phyloP scores from a whole-genome alignment of 768 basidiomycete genomes.

The Kwoniella mangroviensis region DNA sequence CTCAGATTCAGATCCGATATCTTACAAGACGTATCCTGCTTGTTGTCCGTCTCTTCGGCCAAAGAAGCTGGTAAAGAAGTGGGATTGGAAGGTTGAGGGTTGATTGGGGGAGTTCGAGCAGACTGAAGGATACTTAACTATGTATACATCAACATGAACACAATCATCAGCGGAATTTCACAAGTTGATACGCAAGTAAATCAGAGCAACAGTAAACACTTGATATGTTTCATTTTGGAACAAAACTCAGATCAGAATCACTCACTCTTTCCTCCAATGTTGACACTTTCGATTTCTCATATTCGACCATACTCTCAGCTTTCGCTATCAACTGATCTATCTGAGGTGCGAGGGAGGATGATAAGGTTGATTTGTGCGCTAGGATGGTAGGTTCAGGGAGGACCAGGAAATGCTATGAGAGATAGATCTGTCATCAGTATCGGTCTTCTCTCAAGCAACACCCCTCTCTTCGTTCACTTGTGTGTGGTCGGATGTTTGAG shows the following conservation, averaged over 20 bases:
- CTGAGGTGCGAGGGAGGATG: slow-evolving; percentile 49
- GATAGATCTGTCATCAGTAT: background rate
- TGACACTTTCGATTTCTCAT: slow-evolving; percentile 31
- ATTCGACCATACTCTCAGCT: slow-evolving; percentile 40
- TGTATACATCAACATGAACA: background rate
- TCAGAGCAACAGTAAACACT: too few relatives aligned
- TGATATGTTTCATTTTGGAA: background rate
- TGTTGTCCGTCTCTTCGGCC: background rate
- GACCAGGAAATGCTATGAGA: slow-evolving; percentile 51
- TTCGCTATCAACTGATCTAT: slow-evolving; percentile 51
- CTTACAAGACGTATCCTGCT: slow-evolving; percentile 18
- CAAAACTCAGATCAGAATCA: background rate
- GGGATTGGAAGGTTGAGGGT: background rate
- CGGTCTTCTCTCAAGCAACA: background rate
- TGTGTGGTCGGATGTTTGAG: too few relatives aligned
- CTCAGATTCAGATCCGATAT: slow-evolving; percentile 39
- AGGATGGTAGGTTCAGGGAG: slow-evolving; percentile 51
- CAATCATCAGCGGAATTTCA: background rate
- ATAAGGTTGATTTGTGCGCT: slow-evolving; percentile 49
- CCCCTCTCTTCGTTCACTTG: background rate
- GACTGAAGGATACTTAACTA: slow-evolving; percentile 41
- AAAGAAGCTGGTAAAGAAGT: background rate
- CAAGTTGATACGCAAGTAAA: background rate
- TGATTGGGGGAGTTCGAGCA: slow-evolving; percentile 20
- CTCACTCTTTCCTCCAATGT: slow-evolving; percentile 51